Base-by-base conservation (phyloP, 345 rosid genomes). In the Hypericum androsaemum region DNA sequence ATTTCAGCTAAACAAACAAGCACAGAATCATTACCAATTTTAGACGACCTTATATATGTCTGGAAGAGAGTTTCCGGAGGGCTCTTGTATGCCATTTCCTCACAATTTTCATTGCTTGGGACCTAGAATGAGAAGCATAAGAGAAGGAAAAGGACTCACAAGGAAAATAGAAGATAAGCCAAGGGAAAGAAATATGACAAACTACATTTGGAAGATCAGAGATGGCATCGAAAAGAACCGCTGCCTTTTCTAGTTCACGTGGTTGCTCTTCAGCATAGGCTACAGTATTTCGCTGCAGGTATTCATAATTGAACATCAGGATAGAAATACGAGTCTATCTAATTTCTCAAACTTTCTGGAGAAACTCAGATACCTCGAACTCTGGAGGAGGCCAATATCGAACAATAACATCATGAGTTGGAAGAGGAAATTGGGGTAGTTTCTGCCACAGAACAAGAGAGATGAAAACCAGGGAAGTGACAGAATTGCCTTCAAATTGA, bases 391-490 rank as follows among this genome's bases (percentile, higher is more conserved):
- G 74, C 84, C 95, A 80, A 62, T 87, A 87, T 87, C 81, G 80
- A 58, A 90, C 64, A 54, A 90, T 79, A 71, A 80, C 87, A 63
- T 90, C 89, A 78, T 87, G 98, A 0, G 84, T 80, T 40, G 98
- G 98, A 56, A 90, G 89, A 32, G 98, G 98, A 72, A 90, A 90
- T 52, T 80, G 95, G 56, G 98, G 96, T 54, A 87, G 77, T 63
- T 74, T 90, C 98, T 87, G 86, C 68, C 32, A 54, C 32, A 52
- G 43, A 47, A 50, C 38, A 35, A 58, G 43, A 32, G 6, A 16
- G 13, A 42, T 13, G 9, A 52, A 56, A 39, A 62, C 32, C 32
- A 22, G 32, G 32, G 32, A 22, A 22, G 4, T 22, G 32, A 22
- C 32, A 22, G 2, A 22, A 22, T 22, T 22, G 32, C 4, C 32